Evolutionary conservation across 192 early-diverging fungal genomes (phyloP), one percentile per base, ranked within the genome.

Genomic region (Phlyctochytrium arcticum): DNA sequence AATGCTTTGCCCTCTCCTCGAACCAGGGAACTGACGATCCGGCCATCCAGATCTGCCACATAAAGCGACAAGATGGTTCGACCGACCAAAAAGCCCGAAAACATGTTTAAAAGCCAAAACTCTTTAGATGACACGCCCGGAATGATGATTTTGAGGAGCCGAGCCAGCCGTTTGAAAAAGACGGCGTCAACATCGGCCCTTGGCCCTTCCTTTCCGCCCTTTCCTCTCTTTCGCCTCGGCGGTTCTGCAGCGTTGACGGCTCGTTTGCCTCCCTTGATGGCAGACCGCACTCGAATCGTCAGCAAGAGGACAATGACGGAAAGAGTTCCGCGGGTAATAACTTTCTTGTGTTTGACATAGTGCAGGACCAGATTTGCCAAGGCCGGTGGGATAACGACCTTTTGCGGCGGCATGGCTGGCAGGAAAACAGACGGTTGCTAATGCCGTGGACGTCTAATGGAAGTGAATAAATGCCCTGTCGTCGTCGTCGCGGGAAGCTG

Each of bases 41-140:
- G 70, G 37, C 91, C 91, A 72, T 93, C 91, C 9, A 93, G 77
- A 29, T 90, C 74, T 3, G 96, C 94, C 42, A 98, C 90, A 46
- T 90, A 94, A 1, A 98, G 85, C 19, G 92, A 94, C 31, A 98
- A 72, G 37, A 93, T 80, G 2, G 96, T 96, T 36, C 96, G 80
- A 51, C 92, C 88, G 19, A 98, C 81, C 77, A 96, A 78, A 74
- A 98, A 92, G 8, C 82, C 81, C 46, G 91, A 90, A 72, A 95
- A 95, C 30, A 90, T 72, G 29, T 87, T 74, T 26, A 98, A 73
- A 71, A 98, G 78, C 77, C 83, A 86, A 67, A 94, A 90, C 69
- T 98, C 96, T 54, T 87, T 90, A 35, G 87, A 88, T 4, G 80
- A 55, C 32, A 92, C 72, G 4, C 93, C 91, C 17, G 96, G 96